phyloP scores from a whole-genome alignment of 768 basidiomycete species.

The Rhizopogon salebrosus region DNA sequence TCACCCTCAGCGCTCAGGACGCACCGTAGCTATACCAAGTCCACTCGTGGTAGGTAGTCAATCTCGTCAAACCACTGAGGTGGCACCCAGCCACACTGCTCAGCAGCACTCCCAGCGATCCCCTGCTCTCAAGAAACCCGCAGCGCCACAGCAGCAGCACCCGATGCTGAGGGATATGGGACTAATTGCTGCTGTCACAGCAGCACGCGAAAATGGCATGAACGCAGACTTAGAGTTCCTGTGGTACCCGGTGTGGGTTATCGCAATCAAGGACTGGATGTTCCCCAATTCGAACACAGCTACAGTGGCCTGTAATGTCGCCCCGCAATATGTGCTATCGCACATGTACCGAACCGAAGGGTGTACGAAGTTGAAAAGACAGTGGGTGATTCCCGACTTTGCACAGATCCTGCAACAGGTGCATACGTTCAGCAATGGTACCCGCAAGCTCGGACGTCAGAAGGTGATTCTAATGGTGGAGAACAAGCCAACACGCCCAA shows the following conservation, averaged over 20 bases:
- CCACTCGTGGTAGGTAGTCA: too few species aligned
- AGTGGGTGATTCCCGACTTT: neutral
- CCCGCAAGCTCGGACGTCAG: too few species aligned
- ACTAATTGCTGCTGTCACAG: neutral
- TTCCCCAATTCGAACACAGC: neutral
- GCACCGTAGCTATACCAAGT: too few species aligned
- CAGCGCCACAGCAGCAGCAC: too few species aligned
- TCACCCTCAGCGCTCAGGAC: too few species aligned
- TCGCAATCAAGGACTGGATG: neutral
- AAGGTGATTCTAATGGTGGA: too few species aligned
- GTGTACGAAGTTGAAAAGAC: neutral
- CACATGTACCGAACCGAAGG: neutral
- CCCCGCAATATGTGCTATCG: neutral
- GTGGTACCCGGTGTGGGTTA: neutral
- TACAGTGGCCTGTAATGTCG: neutral
- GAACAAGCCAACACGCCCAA: too few species aligned
- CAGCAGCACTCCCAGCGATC: too few species aligned
- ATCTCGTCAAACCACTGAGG: too few species aligned
- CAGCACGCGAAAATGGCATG: neutral
- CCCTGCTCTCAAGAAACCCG: too few species aligned
- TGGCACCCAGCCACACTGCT: constrained; percentile 14
- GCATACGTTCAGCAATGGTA: neutral
- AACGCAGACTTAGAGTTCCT: neutral
- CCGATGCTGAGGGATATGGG: neutral
- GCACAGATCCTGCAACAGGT: neutral